phyloP scores from a whole-genome alignment of 345 rosid genomes.

The Brassica cretica region DNA sequence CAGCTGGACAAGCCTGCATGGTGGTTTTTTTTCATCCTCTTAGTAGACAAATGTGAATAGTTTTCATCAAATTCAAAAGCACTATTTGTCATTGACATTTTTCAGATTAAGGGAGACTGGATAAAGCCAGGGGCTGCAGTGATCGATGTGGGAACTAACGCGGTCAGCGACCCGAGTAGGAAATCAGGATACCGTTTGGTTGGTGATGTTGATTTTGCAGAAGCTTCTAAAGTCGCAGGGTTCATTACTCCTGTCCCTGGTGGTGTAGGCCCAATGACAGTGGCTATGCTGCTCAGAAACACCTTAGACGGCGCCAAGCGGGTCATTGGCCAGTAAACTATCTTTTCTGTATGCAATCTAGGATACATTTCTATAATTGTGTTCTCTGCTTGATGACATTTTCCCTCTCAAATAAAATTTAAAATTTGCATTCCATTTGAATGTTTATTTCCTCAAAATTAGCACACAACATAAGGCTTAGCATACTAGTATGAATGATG shows the following conservation, averaged over 20 bases:
- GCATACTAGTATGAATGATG: too few relatives aligned
- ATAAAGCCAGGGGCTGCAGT: constrained; percentile 95
- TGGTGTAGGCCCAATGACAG: constrained; percentile 97
- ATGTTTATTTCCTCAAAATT: neutral
- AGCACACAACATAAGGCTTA: neutral
- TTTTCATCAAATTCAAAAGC: neutral
- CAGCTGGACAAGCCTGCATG: constrained; percentile 93
- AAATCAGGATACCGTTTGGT: constrained; percentile 85
- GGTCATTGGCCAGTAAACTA: constrained; percentile 45
- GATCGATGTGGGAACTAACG: constrained; percentile 89
- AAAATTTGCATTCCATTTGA: neutral
- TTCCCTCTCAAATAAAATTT: neutral
- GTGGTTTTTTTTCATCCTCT: constrained; percentile 37
- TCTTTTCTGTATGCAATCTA: neutral
- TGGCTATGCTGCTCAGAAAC: constrained; percentile 84
- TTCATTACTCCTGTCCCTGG: constrained; percentile 92
- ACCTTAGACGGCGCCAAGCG: constrained; percentile 83
- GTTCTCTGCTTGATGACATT: constrained; percentile 2
- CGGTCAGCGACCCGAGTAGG: constrained; percentile 66
- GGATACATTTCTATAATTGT: constrained; percentile 10
- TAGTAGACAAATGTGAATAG: neutral
- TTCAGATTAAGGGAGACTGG: constrained; percentile 88
- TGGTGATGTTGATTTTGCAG: constrained; percentile 85
- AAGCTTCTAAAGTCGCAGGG: constrained; percentile 80
- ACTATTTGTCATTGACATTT: constrained; percentile 19